Base-by-base conservation (phyloP, 2,329 filamentous ascomycete genomes). In the Aspergillus texensis region DNA sequence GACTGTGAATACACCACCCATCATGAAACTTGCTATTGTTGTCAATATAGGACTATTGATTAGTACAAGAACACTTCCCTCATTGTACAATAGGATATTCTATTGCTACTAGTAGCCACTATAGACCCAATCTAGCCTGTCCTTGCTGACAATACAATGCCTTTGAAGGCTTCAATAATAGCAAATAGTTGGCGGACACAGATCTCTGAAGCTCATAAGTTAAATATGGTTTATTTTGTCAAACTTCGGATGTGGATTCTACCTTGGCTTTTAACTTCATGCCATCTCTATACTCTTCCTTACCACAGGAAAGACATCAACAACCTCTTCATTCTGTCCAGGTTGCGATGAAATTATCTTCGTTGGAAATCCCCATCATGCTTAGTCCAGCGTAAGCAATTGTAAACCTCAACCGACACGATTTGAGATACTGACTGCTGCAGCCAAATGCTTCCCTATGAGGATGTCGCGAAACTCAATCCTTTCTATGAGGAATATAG, bases 301-400 rank as follows among this genome's bases (percentile, higher is more conserved):
- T 30, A n/a, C 14, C 16, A 2, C 28, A 21, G 45, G 5, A 30
- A 34, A 52, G 16, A 21, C 28, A 10, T 32, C 48, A 32, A 5
- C 19, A 16, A 11, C 36, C 16, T 59, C 28, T 39, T 28, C 21
- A 21, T 26, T 55, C 28, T 26, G 41, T 26, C 45, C 68, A 60
- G 26, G 67, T 68, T 62, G 61, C 28, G 9, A 52, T 52, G 48
- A 34, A 32, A 12, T 30, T 43, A 36, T 57, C 26, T 19, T 67
- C 66, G 11, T 68, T 68, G 61, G 70, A 74, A 54, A 70, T 75
- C 16, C 72, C 74, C 52, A 68, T 75, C 58, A 68, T 75, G 62
- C 67, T 71, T 6, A 64, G 69, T 58, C 67, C 70, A 10, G 70
- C 70, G 74, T 75, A 69, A 67, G 72, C 56, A 16, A 55, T 24